Conservation (phyloP, 495 filamentous ascomycete genomes). For the Aspergillus affinis region DNA sequence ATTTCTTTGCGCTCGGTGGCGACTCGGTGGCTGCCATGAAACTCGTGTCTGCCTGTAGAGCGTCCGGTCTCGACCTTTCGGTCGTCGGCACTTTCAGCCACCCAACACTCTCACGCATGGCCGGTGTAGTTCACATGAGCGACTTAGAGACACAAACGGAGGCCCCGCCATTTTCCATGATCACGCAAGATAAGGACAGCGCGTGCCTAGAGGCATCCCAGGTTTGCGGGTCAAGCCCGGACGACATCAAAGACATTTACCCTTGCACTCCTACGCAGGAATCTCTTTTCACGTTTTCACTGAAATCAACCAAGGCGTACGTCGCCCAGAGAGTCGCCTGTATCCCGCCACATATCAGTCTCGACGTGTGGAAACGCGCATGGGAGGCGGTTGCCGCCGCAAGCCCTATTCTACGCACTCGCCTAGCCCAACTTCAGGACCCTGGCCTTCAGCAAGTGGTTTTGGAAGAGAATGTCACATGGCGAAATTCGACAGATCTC, state of each 20-base stretch:
- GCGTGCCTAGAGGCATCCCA: conserved; percentile 30
- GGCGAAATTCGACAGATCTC: conserved; percentile 42
- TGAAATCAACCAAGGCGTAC: conserved; percentile 56
- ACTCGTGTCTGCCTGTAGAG: conserved; percentile 38
- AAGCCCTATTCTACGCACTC: conserved; percentile 57
- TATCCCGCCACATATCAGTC: conserved; percentile 35
- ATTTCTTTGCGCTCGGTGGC: conserved; percentile 62
- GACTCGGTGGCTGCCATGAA: conserved; percentile 64
- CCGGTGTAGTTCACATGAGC: conserved; percentile 20
- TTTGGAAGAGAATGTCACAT: conserved; percentile 44
- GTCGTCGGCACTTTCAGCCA: conserved; percentile 46
- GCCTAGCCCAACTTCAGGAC: conserved; percentile 54
- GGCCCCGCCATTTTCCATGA: conserved; percentile 33
- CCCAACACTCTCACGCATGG: conserved; percentile 48
- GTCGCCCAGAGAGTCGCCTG: conserved; percentile 52
- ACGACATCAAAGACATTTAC: conserved; percentile 51
- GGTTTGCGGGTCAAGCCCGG: conserved; percentile 28
- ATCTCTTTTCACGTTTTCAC: conserved; percentile 59
- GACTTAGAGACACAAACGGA: conserved; percentile 17
- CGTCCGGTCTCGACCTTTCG: conserved; percentile 32
- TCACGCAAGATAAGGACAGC: conserved; percentile 30
- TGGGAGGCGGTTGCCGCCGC: conserved; percentile 47
- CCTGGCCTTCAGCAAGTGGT: conserved; percentile 60
- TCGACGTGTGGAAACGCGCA: conserved; percentile 46
- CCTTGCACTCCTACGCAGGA: conserved; percentile 67